Conservation (phyloP, 805 yeast genomes). For the Candida xiaguanensis region DNA sequence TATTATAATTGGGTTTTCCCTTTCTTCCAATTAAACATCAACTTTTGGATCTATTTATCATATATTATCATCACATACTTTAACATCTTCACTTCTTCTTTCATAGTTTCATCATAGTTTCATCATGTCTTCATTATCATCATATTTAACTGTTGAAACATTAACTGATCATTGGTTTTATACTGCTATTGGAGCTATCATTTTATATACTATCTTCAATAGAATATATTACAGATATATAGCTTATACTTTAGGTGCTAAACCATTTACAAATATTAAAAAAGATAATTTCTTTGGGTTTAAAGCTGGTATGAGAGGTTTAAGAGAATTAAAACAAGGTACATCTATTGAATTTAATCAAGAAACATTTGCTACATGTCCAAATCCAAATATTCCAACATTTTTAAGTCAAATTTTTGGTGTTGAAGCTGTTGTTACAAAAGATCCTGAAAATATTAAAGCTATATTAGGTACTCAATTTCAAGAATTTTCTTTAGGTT, state of each 20-base stretch:
- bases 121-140: too few species aligned
- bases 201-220: neutral
- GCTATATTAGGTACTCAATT: constrained; percentile 34
- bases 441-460: constrained; percentile 34
- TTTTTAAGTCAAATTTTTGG: constrained; percentile 6
- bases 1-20: too few species aligned
- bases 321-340: constrained; percentile 12
- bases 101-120: too few species aligned
- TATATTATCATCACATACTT: too few species aligned
- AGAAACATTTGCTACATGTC: constrained; percentile 11
- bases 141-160: too few species aligned
- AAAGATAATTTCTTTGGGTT: constrained; percentile 20
- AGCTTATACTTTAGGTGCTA: constrained; percentile 15
- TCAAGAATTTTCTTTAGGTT: constrained; percentile 32
- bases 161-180: constrained; percentile 6
- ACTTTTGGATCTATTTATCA: too few species aligned
- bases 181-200: neutral
- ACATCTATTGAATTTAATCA: constrained; percentile 12
- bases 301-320: constrained; percentile 10
- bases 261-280: constrained; percentile 8
- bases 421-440: constrained; percentile 21
- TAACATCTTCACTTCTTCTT: too few species aligned
- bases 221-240: constrained; percentile 2
- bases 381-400: constrained; percentile 8
- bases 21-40: too few species aligned